Conservation (phyloP, 2,329 filamentous ascomycete genomes). For the Trichoderma sp. region DNA sequence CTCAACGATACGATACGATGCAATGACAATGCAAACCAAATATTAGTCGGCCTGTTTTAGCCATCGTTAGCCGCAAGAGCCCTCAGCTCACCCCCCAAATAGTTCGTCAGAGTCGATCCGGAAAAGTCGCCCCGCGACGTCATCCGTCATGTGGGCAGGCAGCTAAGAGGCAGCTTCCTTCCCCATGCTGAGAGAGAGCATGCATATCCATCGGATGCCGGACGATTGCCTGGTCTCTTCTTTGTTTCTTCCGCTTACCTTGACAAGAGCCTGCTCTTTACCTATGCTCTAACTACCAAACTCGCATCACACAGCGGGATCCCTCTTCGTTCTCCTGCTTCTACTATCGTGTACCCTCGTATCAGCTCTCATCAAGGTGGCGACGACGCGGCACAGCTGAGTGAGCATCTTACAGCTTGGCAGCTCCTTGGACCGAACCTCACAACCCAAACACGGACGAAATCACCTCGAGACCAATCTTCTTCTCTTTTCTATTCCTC, state of each 20-base stretch:
- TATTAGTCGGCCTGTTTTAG: no score
- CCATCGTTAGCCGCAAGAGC: no score
- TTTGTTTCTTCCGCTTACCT: background rate
- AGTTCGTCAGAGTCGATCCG: background rate
- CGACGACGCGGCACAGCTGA: no score
- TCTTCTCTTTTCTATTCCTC: constrained; percentile 5
- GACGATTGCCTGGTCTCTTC: background rate
- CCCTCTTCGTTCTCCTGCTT: background rate
- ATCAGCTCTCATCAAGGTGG: background rate
- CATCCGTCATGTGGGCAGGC: constrained; percentile 17
- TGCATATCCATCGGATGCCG: background rate
- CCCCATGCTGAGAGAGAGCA: background rate
- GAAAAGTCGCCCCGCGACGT: constrained; percentile 20
- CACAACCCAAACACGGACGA: background rate
- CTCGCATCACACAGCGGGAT: background rate
- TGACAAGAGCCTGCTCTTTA: no score
- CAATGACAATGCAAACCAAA: background rate
- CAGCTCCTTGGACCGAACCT: background rate
- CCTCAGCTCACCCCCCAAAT: no score
- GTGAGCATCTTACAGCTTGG: background rate
- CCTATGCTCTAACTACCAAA: no score
- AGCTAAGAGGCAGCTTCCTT: background rate
- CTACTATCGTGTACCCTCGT: background rate
- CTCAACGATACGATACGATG: no score
- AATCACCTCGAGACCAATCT: background rate